Evolutionary conservation across 345 rosid species (phyloP).

Genomic region (Pistacia integerrima): DNA sequence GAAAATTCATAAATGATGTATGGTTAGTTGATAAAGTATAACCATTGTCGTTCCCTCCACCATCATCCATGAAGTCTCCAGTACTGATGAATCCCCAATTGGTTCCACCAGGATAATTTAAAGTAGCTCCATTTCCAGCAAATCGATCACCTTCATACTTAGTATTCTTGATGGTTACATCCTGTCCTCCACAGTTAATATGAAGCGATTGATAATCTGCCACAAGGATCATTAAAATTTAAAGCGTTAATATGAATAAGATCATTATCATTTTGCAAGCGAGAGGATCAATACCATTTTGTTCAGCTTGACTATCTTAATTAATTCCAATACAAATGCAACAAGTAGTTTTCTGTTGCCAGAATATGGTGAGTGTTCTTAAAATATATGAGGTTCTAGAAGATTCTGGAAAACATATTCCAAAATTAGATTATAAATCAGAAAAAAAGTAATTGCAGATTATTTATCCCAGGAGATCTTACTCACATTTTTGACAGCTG

Average conservation of each 20-base stretch:
- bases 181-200: constrained; percentile 55
- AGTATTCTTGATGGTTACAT: constrained; percentile 18
- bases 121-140: constrained; percentile 40
- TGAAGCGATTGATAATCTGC: constrained; percentile 39
- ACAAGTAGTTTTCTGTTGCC: too few relatives aligned
- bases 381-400: too few relatives aligned
- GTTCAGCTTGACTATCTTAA: not conserved
- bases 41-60: constrained; percentile 4
- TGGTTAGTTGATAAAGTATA: constrained; percentile 18
- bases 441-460: not conserved
- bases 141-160: constrained; percentile 39
- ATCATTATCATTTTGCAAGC: not conserved
- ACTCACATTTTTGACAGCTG: constrained; percentile 40
- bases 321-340: too few relatives aligned
- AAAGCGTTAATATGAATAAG: not conserved
- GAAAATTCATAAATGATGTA: constrained; percentile 20
- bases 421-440: too few relatives aligned
- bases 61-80: constrained; percentile 54
- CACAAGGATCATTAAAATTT: not conserved
- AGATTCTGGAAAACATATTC: too few relatives aligned
- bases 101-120: constrained; percentile 12
- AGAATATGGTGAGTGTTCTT: too few relatives aligned
- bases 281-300: not conserved
- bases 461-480: not conserved
- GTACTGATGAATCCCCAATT: constrained; percentile 61